Evolutionary conservation across 139 green algal species (phyloP).

Genomic region (Coelastrella sp.): DNA sequence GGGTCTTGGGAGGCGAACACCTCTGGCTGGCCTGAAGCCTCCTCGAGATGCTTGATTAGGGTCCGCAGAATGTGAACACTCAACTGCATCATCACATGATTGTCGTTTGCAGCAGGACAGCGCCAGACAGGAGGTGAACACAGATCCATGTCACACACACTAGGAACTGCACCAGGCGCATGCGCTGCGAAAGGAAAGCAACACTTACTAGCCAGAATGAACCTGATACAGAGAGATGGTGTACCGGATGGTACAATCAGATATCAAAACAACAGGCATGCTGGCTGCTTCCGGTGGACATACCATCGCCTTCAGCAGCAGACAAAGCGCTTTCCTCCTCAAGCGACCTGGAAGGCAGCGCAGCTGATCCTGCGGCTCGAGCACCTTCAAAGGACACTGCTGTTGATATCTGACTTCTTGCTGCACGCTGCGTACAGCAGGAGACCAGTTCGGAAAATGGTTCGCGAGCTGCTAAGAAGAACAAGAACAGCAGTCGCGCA

Average conservation of each 20-base stretch:
- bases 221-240: no score
- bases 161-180: no score
- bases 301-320: slow-evolving; percentile 62
- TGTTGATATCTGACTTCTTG: slow-evolving; percentile 64
- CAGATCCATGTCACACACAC: no score
- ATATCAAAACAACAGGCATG: neutral
- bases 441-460: neutral
- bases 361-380: slow-evolving; percentile 60
- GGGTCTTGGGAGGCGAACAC: slow-evolving; percentile 45
- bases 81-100: slow-evolving; percentile 12
- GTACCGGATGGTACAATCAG: no score
- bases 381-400: slow-evolving; percentile 67
- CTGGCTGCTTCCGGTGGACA: neutral
- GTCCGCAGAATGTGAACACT: slow-evolving; percentile 45
- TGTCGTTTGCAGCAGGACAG: neutral
- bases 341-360: slow-evolving; percentile 56
- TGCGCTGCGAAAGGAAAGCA: no score
- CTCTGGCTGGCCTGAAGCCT: neutral
- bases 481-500: no score
- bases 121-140: neutral
- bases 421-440: slow-evolving; percentile 45
- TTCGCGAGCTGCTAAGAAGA: neutral
- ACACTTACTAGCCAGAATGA: no score
- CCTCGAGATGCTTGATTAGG: slow-evolving; percentile 25
- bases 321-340: slow-evolving; percentile 67